phyloP scores from a whole-genome alignment of 441 rosid genomes.

The Erodium trifolium region DNA sequence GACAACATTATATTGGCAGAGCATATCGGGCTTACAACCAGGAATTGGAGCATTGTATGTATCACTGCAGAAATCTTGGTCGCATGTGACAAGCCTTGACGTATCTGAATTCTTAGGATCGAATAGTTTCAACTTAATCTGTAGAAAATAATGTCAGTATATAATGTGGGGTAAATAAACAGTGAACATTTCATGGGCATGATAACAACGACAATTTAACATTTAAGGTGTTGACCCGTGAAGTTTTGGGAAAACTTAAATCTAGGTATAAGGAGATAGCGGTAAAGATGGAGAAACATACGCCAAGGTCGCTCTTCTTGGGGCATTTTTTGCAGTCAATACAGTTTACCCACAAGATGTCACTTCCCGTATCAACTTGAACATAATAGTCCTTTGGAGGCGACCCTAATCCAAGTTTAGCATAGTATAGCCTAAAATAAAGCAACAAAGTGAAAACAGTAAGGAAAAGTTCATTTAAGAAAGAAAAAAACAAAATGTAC shows the following conservation, averaged over 20 bases:
- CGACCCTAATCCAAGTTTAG: constrained; percentile 3
- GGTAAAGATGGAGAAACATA: not conserved
- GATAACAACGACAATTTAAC: not conserved
- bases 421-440: not conserved
- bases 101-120: not conserved
- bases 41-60: constrained; percentile 4
- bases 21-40: not conserved
- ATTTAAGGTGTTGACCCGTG: not conserved
- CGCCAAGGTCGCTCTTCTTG: constrained; percentile 5
- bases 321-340: not conserved
- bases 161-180: not conserved
- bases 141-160: not conserved
- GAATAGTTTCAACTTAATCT: constrained; percentile 1
- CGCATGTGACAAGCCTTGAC: not conserved
- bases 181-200: not conserved
- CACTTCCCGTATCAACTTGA: constrained; percentile 5
- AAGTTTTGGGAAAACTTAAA: not conserved
- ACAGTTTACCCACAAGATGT: constrained; percentile 8
- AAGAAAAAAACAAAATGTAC: not conserved
- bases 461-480: not conserved
- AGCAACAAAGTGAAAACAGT: not conserved
- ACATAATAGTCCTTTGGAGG: not conserved
- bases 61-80: not conserved
- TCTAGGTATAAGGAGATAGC: not conserved
- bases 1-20: constrained; percentile 3